Conservation (phyloP, 805 yeast species). For the Metschnikowia amazonensis region DNA sequence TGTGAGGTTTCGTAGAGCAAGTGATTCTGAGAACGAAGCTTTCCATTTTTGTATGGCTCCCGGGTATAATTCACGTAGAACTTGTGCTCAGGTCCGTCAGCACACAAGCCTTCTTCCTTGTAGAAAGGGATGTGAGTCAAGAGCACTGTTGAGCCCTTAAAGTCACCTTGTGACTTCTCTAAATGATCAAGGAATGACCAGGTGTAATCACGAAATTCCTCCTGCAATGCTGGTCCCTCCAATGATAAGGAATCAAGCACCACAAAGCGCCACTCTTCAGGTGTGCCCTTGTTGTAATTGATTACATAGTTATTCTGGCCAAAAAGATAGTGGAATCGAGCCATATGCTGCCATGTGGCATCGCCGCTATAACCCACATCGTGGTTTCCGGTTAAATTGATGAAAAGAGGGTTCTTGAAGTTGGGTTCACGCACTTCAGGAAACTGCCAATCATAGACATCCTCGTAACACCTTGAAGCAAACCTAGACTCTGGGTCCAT, state of each 20-base stretch:
- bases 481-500: constrained; percentile 36
- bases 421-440: constrained; percentile 26
- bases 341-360: constrained; percentile 86
- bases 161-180: constrained; percentile 43
- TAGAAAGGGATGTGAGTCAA: constrained; percentile 88
- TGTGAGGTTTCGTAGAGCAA: constrained; percentile 63
- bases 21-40: constrained; percentile 82
- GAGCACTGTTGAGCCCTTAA: constrained; percentile 75
- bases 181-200: constrained; percentile 70
- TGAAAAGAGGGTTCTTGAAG: constrained; percentile 58
- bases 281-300: constrained; percentile 58
- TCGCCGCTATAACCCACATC: constrained; percentile 96
- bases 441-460: constrained; percentile 66
- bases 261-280: constrained; percentile 83
- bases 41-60: constrained; percentile 67
- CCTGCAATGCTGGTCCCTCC: constrained; percentile 87
- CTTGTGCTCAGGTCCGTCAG: constrained; percentile 70
- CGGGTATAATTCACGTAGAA: constrained; percentile 48
- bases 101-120: constrained; percentile 77
- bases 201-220: constrained; percentile 60
- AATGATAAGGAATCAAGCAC: constrained; percentile 77
- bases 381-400: constrained; percentile 91
- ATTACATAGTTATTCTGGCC: constrained; percentile 85
- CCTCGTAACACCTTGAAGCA: constrained; percentile 41
- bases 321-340: constrained; percentile 67